Evolutionary conservation across 2,329 filamentous ascomycete species (phyloP).

Genomic region (Ophiostoma sp.): DNA sequence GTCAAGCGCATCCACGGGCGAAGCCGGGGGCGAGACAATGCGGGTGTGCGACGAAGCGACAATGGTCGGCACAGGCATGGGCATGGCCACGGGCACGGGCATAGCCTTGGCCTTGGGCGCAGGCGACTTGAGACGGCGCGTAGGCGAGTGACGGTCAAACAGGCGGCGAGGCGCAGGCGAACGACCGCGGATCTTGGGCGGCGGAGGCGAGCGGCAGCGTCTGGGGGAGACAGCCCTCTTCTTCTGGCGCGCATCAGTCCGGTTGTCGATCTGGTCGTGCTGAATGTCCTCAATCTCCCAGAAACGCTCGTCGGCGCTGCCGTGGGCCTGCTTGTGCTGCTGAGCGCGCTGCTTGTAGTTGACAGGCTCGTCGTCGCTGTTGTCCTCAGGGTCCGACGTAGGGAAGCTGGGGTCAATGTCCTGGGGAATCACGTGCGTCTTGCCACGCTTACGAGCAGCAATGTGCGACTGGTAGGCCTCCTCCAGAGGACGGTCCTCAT

Average conservation of each 20-base stretch:
- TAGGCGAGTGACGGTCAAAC: constrained; percentile 69
- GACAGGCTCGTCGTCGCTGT: constrained; percentile 68
- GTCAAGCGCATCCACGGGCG: constrained; percentile 42
- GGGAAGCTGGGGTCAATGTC: constrained; percentile 98
- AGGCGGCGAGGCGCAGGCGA: constrained; percentile 61
- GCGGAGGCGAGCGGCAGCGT: constrained; percentile 59
- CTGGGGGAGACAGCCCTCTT: constrained; percentile 60
- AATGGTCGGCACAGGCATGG: background rate
- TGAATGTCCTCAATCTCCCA: constrained; percentile 69
- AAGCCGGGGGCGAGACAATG: constrained; percentile 50
- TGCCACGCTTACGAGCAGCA: constrained; percentile 76
- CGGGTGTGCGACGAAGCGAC: background rate
- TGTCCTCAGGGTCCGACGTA: constrained; percentile 85
- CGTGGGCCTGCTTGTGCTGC: constrained; percentile 34
- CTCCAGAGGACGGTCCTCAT: constrained; percentile 93
- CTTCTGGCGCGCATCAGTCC: constrained; percentile 47
- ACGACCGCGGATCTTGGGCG: constrained; percentile 52
- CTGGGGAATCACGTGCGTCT: constrained; percentile 82
- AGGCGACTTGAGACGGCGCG: constrained; percentile 65
- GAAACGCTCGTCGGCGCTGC: constrained; percentile 63
- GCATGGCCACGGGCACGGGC: background rate
- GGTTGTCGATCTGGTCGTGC: constrained; percentile 58
- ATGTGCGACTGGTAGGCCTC: constrained; percentile 87
- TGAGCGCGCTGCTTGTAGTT: constrained; percentile 17
- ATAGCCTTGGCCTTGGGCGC: constrained; percentile 49